Evolutionary conservation across 202 grass and related monocot species (phyloP).

Genomic region (Bolboschoenoplectus hybrid): DNA sequence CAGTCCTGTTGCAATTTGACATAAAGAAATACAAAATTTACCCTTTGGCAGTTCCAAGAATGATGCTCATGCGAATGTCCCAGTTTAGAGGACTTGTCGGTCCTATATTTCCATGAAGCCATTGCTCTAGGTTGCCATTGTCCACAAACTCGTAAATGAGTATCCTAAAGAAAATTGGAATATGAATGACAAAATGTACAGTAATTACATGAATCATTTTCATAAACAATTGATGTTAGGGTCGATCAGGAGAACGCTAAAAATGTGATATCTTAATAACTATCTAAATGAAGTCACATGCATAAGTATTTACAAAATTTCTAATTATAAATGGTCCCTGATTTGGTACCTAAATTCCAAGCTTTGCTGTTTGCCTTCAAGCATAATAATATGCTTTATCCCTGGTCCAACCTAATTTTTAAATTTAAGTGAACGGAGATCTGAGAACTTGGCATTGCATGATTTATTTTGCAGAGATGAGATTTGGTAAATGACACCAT

Average conservation of each 20-base stretch:
- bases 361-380: neutral
- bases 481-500: conserved; percentile 9
- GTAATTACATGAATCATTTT: neutral
- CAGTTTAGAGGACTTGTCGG: conserved; percentile 70
- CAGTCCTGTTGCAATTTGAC: neutral
- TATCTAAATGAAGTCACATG: neutral
- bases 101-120: conserved; percentile 80
- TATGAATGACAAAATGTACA: neutral
- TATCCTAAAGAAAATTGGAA: conserved; percentile 53
- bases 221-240: neutral
- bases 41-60: conserved; percentile 90
- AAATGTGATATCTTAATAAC: conserved; percentile 9
- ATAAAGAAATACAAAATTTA: conserved; percentile 33
- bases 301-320: neutral
- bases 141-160: conserved; percentile 93
- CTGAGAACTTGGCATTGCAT: neutral
- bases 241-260: neutral
- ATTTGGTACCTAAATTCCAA: neutral
- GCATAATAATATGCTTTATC: conserved; percentile 2
- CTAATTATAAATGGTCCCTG: neutral
- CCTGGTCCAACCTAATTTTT: neutral
- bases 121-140: conserved; percentile 88
- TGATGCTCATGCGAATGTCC: conserved; percentile 83
- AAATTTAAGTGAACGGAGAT: neutral
- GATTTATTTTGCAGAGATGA: neutral